Evolutionary conservation across 495 filamentous ascomycete species (phyloP).

Genomic region (Talaromyces liani): DNA sequence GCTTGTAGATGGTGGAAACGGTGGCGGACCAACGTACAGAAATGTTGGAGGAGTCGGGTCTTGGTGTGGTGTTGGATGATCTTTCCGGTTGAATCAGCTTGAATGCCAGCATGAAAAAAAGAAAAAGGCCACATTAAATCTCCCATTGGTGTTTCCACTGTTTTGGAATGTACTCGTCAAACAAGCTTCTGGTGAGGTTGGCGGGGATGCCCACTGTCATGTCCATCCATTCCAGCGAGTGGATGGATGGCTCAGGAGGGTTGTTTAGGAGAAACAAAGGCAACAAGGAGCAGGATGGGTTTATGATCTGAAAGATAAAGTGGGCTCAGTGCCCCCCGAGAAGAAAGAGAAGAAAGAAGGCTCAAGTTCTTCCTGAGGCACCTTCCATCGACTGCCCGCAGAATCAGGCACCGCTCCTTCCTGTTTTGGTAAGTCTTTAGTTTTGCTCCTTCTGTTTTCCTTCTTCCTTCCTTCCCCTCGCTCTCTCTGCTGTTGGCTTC

Average conservation of each 20-base stretch:
- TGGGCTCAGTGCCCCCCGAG: background rate
- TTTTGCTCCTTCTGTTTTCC: background rate
- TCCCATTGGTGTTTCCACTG: background rate
- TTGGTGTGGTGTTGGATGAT: background rate
- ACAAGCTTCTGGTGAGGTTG: slow-evolving; percentile 2
- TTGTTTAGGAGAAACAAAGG: background rate
- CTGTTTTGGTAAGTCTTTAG: background rate
- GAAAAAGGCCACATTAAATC: background rate
- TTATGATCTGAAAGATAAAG: background rate
- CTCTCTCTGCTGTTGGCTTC: background rate
- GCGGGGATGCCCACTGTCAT: background rate
- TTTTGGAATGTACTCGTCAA: slow-evolving; percentile 2
- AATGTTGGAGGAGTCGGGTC: background rate
- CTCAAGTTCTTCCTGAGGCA: background rate
- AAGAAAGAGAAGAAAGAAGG: background rate
- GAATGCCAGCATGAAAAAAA: background rate
- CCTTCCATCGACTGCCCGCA: background rate
- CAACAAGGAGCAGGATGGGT: background rate
- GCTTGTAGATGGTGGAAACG: background rate
- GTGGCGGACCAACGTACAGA: background rate
- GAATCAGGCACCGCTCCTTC: background rate
- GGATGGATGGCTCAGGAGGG: background rate
- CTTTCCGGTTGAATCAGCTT: background rate
- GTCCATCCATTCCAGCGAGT: slow-evolving; percentile 2
- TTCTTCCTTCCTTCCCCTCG: background rate